These are phyloP conservation scores for Sporothrix protearum DNA, from an alignment of 2,329 filamentous ascomycete genomes.

Conservation along the genomic window DNA sequence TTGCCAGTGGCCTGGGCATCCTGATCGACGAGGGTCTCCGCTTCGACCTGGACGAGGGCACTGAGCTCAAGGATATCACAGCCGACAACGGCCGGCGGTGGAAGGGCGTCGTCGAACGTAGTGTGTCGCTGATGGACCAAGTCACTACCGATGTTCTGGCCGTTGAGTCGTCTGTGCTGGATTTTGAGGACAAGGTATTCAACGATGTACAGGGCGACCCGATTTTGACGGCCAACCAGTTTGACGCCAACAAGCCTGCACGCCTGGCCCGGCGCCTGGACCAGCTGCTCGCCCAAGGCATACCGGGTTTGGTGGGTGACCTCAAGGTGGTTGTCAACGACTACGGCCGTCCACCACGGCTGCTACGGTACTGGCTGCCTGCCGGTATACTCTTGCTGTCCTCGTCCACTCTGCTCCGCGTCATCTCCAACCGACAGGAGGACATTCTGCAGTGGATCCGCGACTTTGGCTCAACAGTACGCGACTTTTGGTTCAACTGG, in stretches of 20 bases:
- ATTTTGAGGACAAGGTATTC: constrained; percentile 65
- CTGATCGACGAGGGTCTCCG: constrained; percentile 81
- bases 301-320: constrained; percentile 63
- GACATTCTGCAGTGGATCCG: constrained; percentile 77
- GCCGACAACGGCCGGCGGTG: constrained; percentile 47
- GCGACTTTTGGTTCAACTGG: constrained; percentile 97
- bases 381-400: constrained; percentile 68
- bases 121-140: constrained; percentile 80
- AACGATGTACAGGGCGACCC: constrained; percentile 59
- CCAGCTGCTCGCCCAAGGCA: constrained; percentile 62
- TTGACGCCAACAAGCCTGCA: constrained; percentile 51
- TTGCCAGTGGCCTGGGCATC: constrained; percentile 80
- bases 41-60: constrained; percentile 51
- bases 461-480: constrained; percentile 71
- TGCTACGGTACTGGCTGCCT: constrained; percentile 88
- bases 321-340: constrained; percentile 55
- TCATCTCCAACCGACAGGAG: constrained; percentile 69
- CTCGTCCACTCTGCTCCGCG: constrained; percentile 77
- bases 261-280: constrained; percentile 65
- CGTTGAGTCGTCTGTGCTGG: constrained; percentile 58
- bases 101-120: constrained; percentile 73
- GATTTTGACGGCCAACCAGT: constrained; percentile 52
- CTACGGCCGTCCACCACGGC: constrained; percentile 70
- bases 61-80: constrained; percentile 39
- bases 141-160: constrained; percentile 69